Evolutionary conservation across 345 rosid genomes (phyloP), one percentile per base, ranked within the genome.

Genomic region (Kandelia obovata): DNA sequence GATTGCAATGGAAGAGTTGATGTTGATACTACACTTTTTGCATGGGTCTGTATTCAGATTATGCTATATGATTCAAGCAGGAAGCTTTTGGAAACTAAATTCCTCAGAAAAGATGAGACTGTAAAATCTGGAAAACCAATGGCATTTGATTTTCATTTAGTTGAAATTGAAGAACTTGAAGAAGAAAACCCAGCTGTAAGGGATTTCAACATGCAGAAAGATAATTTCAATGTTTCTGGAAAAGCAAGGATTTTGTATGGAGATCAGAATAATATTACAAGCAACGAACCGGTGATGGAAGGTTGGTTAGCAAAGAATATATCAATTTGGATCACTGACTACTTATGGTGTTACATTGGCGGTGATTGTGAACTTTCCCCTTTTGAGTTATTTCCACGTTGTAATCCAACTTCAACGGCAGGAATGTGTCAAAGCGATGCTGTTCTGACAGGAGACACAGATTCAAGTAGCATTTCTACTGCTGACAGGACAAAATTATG

Each of bases 21-120:
- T 77, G 68, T 59, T 72, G 16, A 69, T 34, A 51, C 23, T 52
- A 64, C 59, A 23, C 66, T 60, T 66, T 61, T 64, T 8, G 59
- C 16, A n/a, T 49, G 58, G 65, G 30, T 73, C 32, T 71, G 32
- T 56, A 49, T 75, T 69, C 79, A 86, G 89, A 77, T 85, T 67
- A 79, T 63, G 82, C 72, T 86, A 66, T 86, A 80, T 59, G 88
- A 88, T 81, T 81, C 69, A 63, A 74, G 82, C 78, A 68, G 73
- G 77, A 81, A 69, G 46, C 66, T 74, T 37, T 61, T 85, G 55
- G 64, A 58, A 35, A 74, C 78, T 74, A 82, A 84, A 68, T 83
- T 71, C 75, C 86, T 85, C 64, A 80, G 78, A 73, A 88, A 80
- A 65, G 85, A 80, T 46, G 85, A 88, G 75, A 69, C 61, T 35